These are phyloP conservation scores for Neurospora sp. DNA, from an alignment of 2,329 filamentous ascomycete genomes.

Conservation along the genomic window DNA sequence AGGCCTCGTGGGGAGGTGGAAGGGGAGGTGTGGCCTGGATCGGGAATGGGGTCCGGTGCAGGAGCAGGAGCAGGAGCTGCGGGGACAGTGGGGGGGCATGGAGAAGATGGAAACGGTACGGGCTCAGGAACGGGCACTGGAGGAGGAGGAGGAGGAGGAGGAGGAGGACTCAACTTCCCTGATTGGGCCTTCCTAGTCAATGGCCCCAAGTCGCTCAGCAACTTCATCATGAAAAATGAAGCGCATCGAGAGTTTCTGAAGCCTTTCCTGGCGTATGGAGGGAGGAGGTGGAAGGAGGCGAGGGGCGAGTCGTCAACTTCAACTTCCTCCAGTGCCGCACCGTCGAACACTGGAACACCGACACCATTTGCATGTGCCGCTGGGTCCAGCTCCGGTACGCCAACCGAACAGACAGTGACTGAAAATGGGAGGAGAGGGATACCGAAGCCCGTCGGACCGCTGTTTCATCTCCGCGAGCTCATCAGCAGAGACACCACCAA, in stretches of 20 bases:
- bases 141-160: neutral
- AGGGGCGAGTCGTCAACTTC: neutral
- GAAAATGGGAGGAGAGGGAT: neutral
- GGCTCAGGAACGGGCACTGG: neutral
- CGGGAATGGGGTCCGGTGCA: neutral
- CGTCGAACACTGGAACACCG: neutral
- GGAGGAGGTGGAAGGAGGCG: slow-evolving; percentile 12
- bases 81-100: too few species aligned
- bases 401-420: neutral
- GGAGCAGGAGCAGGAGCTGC: neutral
- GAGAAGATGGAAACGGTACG: too few species aligned
- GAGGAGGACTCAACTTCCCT: slow-evolving; percentile 14
- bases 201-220: slow-evolving; percentile 19
- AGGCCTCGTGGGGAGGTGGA: too few species aligned
- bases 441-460: neutral
- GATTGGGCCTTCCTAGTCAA: slow-evolving; percentile 25
- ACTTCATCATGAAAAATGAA: slow-evolving; percentile 12
- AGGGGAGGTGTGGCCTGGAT: too few species aligned
- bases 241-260: slow-evolving; percentile 11
- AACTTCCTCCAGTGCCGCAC: neutral
- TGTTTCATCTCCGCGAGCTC: slow-evolving; percentile 17
- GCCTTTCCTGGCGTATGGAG: slow-evolving; percentile 18
- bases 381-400: neutral
- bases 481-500: slow-evolving; percentile 5
- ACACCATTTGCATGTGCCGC: neutral